Evolutionary conservation across 768 basidiomycete genomes (phyloP).

Genomic region (Tulasnella sp.): DNA sequence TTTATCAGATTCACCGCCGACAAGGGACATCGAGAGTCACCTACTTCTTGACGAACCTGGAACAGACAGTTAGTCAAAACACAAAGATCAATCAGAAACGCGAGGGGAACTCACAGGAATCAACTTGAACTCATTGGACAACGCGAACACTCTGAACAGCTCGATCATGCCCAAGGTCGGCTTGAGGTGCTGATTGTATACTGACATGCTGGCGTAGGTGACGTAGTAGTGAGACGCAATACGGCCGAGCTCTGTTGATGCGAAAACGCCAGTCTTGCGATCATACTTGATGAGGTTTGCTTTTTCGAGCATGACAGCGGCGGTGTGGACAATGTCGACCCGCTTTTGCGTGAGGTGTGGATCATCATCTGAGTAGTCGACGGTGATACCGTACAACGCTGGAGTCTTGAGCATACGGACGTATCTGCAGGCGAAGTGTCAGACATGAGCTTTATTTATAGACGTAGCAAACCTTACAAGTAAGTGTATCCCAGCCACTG

Average conservation of each 20-base stretch:
- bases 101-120: constrained; percentile 43
- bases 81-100: neutral
- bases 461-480: constrained; percentile 40
- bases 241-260: constrained; percentile 83
- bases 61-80: neutral
- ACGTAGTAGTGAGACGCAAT: constrained; percentile 96
- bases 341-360: constrained; percentile 77
- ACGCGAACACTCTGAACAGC: constrained; percentile 87
- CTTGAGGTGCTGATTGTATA: constrained; percentile 87
- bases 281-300: constrained; percentile 93
- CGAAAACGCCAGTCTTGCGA: constrained; percentile 74
- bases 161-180: constrained; percentile 82
- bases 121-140: constrained; percentile 91
- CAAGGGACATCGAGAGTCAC: constrained; percentile 6
- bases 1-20: constrained; percentile 7
- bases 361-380: constrained; percentile 87
- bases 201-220: constrained; percentile 89
- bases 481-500: constrained; percentile 97
- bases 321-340: constrained; percentile 86
- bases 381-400: constrained; percentile 73
- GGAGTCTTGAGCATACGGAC: constrained; percentile 91
- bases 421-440: constrained; percentile 43
- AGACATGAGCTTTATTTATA: constrained; percentile 11
- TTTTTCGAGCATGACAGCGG: constrained; percentile 87
- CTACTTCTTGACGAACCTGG: constrained; percentile 56